Evolutionary conservation across 768 basidiomycete genomes (phyloP).

Genomic region (Phlegmacium glaucopus): DNA sequence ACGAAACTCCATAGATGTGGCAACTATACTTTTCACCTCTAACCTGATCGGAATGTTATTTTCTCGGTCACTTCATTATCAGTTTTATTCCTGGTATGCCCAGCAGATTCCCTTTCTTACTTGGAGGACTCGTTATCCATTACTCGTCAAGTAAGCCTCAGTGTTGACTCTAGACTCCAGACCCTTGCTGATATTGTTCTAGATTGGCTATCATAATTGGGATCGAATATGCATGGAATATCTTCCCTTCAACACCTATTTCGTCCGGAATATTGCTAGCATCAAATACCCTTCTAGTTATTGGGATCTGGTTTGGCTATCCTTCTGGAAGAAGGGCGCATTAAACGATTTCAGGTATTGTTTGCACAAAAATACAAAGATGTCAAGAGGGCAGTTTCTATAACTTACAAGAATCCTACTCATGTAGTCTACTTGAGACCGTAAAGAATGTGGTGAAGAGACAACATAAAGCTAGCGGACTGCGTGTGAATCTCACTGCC

Average conservation of each 20-base stretch:
- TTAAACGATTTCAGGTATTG: neutral
- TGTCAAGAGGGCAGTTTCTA: no score
- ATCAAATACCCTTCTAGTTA: slow-evolving; percentile 46
- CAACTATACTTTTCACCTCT: slow-evolving; percentile 82
- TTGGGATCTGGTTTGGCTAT: slow-evolving; percentile 32
- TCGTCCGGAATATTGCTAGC: slow-evolving; percentile 57
- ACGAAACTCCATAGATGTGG: slow-evolving; percentile 51
- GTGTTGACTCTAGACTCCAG: neutral
- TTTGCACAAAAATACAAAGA: no score
- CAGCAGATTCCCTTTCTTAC: slow-evolving; percentile 83
- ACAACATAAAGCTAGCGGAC: no score
- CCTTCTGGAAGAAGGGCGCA: slow-evolving; percentile 10
- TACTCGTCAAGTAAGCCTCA: slow-evolving; percentile 54
- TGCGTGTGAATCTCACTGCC: no score
- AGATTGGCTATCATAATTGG: slow-evolving; percentile 58
- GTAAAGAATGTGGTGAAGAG: no score
- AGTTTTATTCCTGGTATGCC: slow-evolving; percentile 98
- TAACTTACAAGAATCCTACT: no score
- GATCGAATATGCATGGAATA: slow-evolving; percentile 88
- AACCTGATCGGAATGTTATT: slow-evolving; percentile 91
- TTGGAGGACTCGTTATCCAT: slow-evolving; percentile 69
- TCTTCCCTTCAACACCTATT: slow-evolving; percentile 72
- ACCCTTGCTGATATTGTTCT: slow-evolving; percentile 5
- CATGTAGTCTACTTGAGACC: neutral
- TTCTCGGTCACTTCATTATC: slow-evolving; percentile 94